phyloP scores from a whole-genome alignment of 768 basidiomycete genomes.

The Mycena maculata region DNA sequence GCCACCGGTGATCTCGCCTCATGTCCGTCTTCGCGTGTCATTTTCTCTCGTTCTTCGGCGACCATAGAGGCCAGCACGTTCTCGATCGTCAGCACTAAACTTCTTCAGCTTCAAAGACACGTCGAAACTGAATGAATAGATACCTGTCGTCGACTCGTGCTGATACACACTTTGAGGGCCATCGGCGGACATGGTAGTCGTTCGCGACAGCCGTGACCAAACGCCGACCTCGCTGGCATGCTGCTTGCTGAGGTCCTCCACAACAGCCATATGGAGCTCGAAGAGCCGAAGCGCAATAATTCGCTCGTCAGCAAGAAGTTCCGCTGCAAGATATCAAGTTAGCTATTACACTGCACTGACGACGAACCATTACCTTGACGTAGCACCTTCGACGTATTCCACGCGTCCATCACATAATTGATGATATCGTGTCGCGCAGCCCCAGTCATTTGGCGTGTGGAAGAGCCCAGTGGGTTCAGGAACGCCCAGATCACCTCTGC shows the following conservation, averaged over 20 bases:
- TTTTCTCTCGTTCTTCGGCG: background rate
- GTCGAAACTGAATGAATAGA: background rate
- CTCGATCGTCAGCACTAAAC: constrained; percentile 19
- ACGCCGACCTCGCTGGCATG: constrained; percentile 4
- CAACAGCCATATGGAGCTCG: constrained; percentile 26
- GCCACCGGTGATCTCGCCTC: background rate
- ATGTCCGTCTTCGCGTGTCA: background rate
- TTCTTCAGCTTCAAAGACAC: background rate
- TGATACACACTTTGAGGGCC: constrained; percentile 18
- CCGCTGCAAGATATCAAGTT: background rate
- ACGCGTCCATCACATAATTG: constrained; percentile 17
- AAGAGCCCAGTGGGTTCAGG: constrained; percentile 7
- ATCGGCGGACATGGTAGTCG: background rate
- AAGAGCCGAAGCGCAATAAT: constrained; percentile 13
- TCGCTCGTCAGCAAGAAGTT: constrained; percentile 18
- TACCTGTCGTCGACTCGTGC: constrained; percentile 11
- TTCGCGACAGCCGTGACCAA: constrained; percentile 16
- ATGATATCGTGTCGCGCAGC: constrained; percentile 16
- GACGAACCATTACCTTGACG: constrained; percentile 7
- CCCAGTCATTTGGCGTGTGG: constrained; percentile 20
- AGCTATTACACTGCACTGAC: background rate
- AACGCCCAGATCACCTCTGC: constrained; percentile 21
- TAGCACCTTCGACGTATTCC: constrained; percentile 12
- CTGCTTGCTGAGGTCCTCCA: constrained; percentile 22
- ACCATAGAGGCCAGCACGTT: constrained; percentile 5